phyloP scores from a whole-genome alignment of 768 basidiomycete species.

The Russula earlei region DNA sequence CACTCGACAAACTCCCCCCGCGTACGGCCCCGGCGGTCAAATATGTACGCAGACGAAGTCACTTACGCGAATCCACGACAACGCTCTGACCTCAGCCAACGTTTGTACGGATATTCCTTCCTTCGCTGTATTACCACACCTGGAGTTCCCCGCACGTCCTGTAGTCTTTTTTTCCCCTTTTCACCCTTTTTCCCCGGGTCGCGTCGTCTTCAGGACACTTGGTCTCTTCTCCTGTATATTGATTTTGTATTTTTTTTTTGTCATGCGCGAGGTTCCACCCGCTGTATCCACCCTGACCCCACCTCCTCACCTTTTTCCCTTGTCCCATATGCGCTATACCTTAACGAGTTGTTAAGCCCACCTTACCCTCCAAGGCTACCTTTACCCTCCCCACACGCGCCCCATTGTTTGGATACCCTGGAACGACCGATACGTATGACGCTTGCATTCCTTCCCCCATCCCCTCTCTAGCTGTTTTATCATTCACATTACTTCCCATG shows the following conservation, averaged over 20 bases:
- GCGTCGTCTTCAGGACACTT: constrained; percentile 11
- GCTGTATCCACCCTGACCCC: constrained; percentile 15
- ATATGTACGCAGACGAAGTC: constrained; percentile 1
- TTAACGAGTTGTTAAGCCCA: constrained; percentile 15
- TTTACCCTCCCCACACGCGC: not conserved
- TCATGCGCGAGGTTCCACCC: constrained; percentile 17
- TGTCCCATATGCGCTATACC: constrained; percentile 14
- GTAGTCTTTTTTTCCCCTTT: constrained; percentile 1
- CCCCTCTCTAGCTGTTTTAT: constrained; percentile 15
- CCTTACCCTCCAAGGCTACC: constrained; percentile 9
- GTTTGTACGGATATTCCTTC: constrained; percentile 10
- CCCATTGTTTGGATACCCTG: constrained; percentile 17
- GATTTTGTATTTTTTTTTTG: constrained; percentile 16
- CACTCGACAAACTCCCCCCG: not conserved
- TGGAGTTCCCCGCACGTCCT: constrained; percentile 10
- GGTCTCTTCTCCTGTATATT: constrained; percentile 17
- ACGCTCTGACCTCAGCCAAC: not conserved
- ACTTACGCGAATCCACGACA: constrained; percentile 5
- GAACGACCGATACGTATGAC: constrained; percentile 19
- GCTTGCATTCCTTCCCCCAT: constrained; percentile 6
- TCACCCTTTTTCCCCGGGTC: constrained; percentile 7
- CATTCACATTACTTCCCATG: constrained; percentile 3
- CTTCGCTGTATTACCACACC: constrained; percentile 12
- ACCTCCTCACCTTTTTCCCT: constrained; percentile 1
- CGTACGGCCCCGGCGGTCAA: constrained; percentile 11